These are phyloP conservation scores for Pisolithus tinctorius DNA, from an alignment of 768 basidiomycete genomes.

Conservation along the genomic window DNA sequence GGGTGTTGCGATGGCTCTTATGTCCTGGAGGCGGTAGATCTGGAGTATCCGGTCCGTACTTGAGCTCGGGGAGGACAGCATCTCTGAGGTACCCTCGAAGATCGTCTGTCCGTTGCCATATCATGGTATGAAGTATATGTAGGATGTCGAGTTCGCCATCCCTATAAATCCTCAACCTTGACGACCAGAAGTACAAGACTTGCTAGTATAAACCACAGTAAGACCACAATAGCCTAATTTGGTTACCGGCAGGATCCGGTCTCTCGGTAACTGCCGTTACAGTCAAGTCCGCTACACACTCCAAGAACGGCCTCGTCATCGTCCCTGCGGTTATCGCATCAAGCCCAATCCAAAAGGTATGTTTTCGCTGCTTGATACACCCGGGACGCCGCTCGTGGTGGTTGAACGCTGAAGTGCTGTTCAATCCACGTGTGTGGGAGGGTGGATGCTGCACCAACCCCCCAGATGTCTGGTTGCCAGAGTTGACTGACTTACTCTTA, in stretches of 20 bases:
- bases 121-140: constrained; percentile 9
- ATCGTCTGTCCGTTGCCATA: constrained; percentile 27
- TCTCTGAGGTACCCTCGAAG: constrained; percentile 29
- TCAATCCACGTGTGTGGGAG: neutral
- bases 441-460: constrained; percentile 18
- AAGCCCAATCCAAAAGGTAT: constrained; percentile 22
- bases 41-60: constrained; percentile 16
- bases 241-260: constrained; percentile 21
- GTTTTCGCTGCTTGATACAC: constrained; percentile 11
- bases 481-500: constrained; percentile 13
- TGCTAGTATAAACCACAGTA: neutral
- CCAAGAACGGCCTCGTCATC: constrained; percentile 1
- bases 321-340: constrained; percentile 11
- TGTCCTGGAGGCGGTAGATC: constrained; percentile 19
- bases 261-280: constrained; percentile 14
- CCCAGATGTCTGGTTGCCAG: constrained; percentile 9
- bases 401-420: neutral
- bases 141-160: neutral
- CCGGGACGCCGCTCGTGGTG: neutral
- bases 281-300: neutral
- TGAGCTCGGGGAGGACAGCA: constrained; percentile 27
- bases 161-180: neutral
- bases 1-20: constrained; percentile 30
- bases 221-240: constrained; percentile 7
- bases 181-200: constrained; percentile 2